Conservation (phyloP, 148 eudicot species). For the Cornus kousa region DNA sequence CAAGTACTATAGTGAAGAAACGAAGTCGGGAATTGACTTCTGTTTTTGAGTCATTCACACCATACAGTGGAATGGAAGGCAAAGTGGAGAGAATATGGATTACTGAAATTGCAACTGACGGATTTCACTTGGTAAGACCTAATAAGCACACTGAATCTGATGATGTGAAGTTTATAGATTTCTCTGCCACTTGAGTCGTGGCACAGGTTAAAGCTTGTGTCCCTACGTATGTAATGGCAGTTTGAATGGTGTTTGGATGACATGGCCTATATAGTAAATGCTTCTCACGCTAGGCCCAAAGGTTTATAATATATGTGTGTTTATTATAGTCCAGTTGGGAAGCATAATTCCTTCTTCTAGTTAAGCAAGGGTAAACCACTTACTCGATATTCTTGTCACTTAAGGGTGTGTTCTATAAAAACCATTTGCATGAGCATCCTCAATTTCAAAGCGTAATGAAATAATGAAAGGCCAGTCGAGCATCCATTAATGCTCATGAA, state of each 20-base stretch:
- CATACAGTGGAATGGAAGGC: constrained; percentile 89
- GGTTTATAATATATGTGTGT: not conserved
- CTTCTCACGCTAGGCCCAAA: not conserved
- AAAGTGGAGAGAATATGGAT: constrained; percentile 84
- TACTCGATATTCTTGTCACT: not conserved
- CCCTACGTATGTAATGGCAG: not conserved
- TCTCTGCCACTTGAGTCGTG: not conserved
- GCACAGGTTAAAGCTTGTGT: not conserved
- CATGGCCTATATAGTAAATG: not conserved
- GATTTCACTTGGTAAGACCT: constrained; percentile 71
- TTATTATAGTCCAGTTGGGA: not conserved
- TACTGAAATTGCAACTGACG: constrained; percentile 86
- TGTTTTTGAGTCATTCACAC: constrained; percentile 85
- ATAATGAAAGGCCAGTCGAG: not conserved
- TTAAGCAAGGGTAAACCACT: not conserved
- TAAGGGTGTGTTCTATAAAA: not conserved
- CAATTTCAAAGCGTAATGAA: not conserved
- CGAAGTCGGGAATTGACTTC: constrained; percentile 90
- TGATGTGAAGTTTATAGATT: not conserved
- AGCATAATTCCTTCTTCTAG: not conserved
- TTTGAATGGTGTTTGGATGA: constrained; percentile 3
- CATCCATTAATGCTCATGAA: not conserved
- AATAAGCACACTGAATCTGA: not conserved
- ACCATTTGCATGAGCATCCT: not conserved
- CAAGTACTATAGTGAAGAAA: constrained; percentile 81